Evolutionary conservation across 2,329 filamentous ascomycete species (phyloP).

Genomic region (Diaporthe longicolla): DNA sequence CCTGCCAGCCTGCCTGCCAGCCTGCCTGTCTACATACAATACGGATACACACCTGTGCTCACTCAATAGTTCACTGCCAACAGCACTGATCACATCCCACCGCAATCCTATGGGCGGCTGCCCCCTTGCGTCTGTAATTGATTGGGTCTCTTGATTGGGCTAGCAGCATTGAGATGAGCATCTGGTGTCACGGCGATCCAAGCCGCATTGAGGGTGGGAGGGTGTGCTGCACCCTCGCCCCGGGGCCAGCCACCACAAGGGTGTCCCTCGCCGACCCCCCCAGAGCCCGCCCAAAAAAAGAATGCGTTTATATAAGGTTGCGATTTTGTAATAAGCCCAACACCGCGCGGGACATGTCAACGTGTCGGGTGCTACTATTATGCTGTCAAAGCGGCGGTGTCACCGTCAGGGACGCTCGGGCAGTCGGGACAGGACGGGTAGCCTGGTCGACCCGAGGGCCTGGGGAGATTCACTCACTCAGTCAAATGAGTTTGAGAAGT

Average conservation of each 20-base stretch:
- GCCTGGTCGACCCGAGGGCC: constrained; percentile 17
- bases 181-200: constrained; percentile 35
- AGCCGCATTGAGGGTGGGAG: constrained; percentile 29
- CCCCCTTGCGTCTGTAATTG: constrained; percentile 32
- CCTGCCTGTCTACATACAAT: background rate
- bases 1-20: too few species aligned
- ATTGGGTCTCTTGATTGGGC: constrained; percentile 31
- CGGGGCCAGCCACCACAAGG: constrained; percentile 14
- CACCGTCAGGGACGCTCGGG: constrained; percentile 1
- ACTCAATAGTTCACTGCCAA: background rate
- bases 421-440: constrained; percentile 1
- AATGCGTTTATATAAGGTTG: constrained; percentile 31
- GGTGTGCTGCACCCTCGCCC: constrained; percentile 21
- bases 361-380: constrained; percentile 13
- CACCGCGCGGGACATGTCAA: constrained; percentile 15
- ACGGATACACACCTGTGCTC: background rate
- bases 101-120: background rate
- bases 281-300: constrained; percentile 18
- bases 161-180: constrained; percentile 26
- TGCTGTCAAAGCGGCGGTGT: constrained; percentile 33
- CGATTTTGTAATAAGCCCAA: constrained; percentile 17
- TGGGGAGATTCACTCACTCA: background rate
- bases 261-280: constrained; percentile 9
- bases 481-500: background rate
- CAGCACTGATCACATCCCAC: constrained; percentile 13